phyloP scores from a whole-genome alignment of 805 yeast species.

The Lipomyces oligophaga region DNA sequence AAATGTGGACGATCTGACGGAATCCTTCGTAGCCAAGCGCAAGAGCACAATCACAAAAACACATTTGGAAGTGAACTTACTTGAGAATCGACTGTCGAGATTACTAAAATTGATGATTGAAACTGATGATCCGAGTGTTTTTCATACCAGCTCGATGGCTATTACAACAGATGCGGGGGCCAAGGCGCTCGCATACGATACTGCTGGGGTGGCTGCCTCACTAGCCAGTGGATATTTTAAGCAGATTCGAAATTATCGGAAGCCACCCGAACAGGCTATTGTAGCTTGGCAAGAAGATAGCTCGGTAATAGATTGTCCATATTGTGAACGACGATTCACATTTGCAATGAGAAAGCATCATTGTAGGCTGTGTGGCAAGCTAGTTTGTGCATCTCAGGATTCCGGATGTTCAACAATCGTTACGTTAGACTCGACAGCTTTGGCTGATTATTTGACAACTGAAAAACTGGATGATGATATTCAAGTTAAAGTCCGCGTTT shows the following conservation, averaged over 20 bases:
- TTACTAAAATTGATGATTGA: constrained; percentile 17
- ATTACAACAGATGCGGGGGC: constrained; percentile 26
- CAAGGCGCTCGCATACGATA: constrained; percentile 34
- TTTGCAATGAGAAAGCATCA: constrained; percentile 74
- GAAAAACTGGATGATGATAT: constrained; percentile 22
- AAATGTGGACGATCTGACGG: constrained; percentile 45
- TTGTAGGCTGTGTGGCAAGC: constrained; percentile 81
- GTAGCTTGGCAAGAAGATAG: constrained; percentile 65
- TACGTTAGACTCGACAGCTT: constrained; percentile 25
- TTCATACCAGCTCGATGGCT: constrained; percentile 27
- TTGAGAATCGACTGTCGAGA: constrained; percentile 53
- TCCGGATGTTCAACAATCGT: constrained; percentile 67
- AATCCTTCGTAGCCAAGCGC: constrained; percentile 44
- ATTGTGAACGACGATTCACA: constrained; percentile 59
- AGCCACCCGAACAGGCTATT: constrained; percentile 44
- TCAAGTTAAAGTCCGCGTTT: constrained; percentile 49
- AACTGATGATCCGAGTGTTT: constrained; percentile 30
- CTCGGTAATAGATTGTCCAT: constrained; percentile 50
- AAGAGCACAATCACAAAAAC: constrained; percentile 45
- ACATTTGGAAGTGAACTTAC: constrained; percentile 51
- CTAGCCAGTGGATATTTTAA: constrained; percentile 26
- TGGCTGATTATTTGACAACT: constrained; percentile 15
- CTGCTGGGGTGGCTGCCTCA: constrained; percentile 17
- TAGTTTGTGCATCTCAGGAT: constrained; percentile 66
- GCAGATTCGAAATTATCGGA: constrained; percentile 34